Evolutionary conservation across 352 stramenopile genomes (phyloP).

Genomic region (Pythium scleroteichum): DNA sequence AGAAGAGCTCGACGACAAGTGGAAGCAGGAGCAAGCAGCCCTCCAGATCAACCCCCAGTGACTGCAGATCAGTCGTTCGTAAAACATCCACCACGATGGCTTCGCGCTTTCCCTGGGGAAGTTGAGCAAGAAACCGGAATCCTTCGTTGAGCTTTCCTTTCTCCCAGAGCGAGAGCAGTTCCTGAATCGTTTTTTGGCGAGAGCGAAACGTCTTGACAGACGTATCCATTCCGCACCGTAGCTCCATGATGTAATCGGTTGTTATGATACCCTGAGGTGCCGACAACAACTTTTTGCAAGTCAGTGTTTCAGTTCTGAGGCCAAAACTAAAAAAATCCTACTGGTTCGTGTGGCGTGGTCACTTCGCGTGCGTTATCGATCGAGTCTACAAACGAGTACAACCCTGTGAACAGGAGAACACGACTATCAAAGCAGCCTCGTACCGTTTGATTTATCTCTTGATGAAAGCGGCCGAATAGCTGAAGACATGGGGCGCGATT

Average conservation of each 20-base stretch:
- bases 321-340: no score
- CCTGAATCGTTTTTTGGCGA: constrained; percentile 69
- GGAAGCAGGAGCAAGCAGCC: constrained; percentile 73
- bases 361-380: no score
- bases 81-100: constrained; percentile 75
- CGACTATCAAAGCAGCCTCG: no score
- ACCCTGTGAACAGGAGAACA: no score
- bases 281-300: background rate
- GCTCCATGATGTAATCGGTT: constrained; percentile 79
- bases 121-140: constrained; percentile 61
- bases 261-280: constrained; percentile 35
- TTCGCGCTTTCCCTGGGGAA: constrained; percentile 72
- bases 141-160: constrained; percentile 68
- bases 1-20: constrained; percentile 66
- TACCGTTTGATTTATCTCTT: background rate
- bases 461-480: background rate
- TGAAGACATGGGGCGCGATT: background rate
- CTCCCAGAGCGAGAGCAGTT: constrained; percentile 72
- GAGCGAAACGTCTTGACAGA: constrained; percentile 71
- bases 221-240: constrained; percentile 84
- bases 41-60: constrained; percentile 72
- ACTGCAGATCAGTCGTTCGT: constrained; percentile 57
- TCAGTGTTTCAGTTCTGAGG: no score
- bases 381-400: no score
- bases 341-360: no score